These are phyloP conservation scores for Sequoiadendron giganteum DNA, from an alignment of 75 land plant species.

Conservation along the genomic window DNA sequence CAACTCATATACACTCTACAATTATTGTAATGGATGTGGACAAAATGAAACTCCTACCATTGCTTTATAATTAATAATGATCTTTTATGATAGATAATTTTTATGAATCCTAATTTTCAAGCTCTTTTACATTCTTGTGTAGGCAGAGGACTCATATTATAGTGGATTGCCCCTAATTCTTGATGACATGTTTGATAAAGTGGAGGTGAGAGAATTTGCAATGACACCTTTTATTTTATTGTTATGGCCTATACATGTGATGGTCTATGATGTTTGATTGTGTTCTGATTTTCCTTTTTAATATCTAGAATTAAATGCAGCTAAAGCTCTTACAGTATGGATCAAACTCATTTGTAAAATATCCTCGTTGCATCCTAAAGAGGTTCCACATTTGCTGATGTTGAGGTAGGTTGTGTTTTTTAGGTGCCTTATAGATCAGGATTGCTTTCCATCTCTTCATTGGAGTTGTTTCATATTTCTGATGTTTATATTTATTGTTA, in stretches of 20 bases:
- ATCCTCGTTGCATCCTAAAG: conserved; percentile 90
- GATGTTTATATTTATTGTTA: conserved; percentile 14
- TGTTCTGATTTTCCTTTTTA: neutral
- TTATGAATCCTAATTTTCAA: neutral
- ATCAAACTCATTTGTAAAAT: conserved; percentile 84
- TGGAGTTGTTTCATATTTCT: neutral
- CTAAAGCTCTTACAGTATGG: conserved; percentile 81
- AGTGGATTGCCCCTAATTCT: conserved; percentile 81
- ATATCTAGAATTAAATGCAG: conserved; percentile 26
- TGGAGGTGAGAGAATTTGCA: conserved; percentile 53
- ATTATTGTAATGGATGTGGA: neutral
- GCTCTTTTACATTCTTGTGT: neutral
- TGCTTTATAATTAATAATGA: neutral
- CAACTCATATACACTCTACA: neutral
- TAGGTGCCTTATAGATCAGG: neutral
- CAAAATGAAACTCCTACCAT: neutral
- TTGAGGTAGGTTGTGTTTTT: conserved; percentile 54
- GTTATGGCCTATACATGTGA: neutral
- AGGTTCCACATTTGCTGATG: conserved; percentile 90
- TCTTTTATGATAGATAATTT: neutral
- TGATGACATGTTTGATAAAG: conserved; percentile 95
- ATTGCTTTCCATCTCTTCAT: neutral
- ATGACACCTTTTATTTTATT: neutral
- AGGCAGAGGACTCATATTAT: conserved; percentile 93
- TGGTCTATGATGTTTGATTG: conserved; percentile 13